These are phyloP conservation scores for Diaporthe destruens DNA, from an alignment of 2,329 filamentous ascomycete species.

Conservation along the genomic window DNA sequence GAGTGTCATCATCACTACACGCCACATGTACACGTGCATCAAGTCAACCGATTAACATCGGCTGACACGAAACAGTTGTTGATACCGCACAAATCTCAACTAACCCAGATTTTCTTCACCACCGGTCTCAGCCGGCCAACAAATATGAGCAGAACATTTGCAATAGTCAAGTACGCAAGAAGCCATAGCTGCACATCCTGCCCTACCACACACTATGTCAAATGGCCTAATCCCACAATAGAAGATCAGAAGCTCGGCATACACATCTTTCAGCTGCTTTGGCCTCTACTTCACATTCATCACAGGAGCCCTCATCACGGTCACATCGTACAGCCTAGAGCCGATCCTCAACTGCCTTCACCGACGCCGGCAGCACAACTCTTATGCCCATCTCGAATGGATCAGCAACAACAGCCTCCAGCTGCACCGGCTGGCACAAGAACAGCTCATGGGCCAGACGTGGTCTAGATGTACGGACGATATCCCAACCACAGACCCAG, in stretches of 20 bases:
- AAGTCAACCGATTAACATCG: no score
- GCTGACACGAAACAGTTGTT: neutral
- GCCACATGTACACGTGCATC: no score
- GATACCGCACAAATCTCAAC: neutral
- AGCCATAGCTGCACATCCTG: neutral
- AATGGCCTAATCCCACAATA: neutral
- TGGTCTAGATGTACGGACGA: neutral
- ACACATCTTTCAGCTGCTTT: constrained; percentile 11
- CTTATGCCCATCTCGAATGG: neutral
- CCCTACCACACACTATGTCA: rapidly evolving
- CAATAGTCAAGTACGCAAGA: constrained; percentile 10
- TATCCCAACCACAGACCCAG: constrained; percentile 10
- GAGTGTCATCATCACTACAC: no score
- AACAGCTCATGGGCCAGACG: neutral
- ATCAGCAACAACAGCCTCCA: constrained; percentile 18
- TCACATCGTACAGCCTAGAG: neutral
- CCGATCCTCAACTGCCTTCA: neutral
- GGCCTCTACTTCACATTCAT: constrained; percentile 17
- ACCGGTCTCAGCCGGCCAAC: neutral
- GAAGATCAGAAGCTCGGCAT: neutral
- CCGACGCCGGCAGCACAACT: neutral
- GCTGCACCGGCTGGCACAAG: neutral
- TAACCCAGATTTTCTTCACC: neutral
- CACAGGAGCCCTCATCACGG: neutral
- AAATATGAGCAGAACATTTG: neutral